phyloP scores from a whole-genome alignment of 2,329 filamentous ascomycete genomes.

The Elsinoe fawcettii region DNA sequence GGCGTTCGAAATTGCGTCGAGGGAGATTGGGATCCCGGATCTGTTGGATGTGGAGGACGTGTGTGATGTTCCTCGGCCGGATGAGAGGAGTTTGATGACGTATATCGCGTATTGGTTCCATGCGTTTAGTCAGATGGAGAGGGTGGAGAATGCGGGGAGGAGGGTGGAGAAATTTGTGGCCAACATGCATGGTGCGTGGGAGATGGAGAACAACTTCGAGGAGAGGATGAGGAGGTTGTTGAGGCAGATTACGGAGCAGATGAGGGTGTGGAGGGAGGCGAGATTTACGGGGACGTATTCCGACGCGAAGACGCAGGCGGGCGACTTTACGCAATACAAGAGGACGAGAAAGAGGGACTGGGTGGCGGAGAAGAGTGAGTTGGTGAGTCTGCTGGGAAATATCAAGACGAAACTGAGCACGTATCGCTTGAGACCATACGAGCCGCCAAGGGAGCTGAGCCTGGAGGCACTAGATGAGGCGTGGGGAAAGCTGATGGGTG shows the following conservation, averaged over 20 bases:
- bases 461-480: conserved; percentile 74
- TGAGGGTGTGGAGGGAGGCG: conserved; percentile 67
- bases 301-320: conserved; percentile 82
- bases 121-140: conserved; percentile 97
- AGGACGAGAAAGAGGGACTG: conserved; percentile 82
- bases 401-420: conserved; percentile 98
- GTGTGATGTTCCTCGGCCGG: conserved; percentile 89
- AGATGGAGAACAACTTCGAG: conserved; percentile 97
- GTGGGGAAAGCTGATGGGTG: conserved; percentile 70
- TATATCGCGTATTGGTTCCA: conserved; percentile 99
- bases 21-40: conserved; percentile 94
- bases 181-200: conserved; percentile 98
- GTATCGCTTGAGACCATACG: conserved; percentile 83
- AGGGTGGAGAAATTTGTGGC: conserved; percentile 97
- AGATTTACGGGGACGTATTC: conserved; percentile 85
- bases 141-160: conserved; percentile 92
- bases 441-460: conserved; percentile 75
- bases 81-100: conserved; percentile 95
- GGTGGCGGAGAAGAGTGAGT: conserved; percentile 96
- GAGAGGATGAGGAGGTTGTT: conserved; percentile 79
- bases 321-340: conserved; percentile 82
- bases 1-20: conserved; percentile 90
- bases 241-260: conserved; percentile 63
- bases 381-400: conserved; percentile 87
- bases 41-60: conserved; percentile 97